Conservation (phyloP, 441 rosid genomes). For the Sinapis alba region DNA sequence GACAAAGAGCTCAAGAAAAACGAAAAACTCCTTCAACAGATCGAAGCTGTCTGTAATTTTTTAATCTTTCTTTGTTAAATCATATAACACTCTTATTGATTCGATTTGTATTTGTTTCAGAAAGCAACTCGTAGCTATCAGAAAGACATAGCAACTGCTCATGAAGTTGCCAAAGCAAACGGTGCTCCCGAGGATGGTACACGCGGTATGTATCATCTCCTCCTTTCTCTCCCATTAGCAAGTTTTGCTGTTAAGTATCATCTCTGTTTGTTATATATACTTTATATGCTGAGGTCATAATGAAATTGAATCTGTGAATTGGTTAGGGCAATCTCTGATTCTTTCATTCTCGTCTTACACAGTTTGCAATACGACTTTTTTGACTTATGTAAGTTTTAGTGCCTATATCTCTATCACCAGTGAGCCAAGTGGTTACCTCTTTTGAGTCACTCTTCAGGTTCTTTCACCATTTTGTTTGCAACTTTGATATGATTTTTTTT, state of each 20-base stretch:
- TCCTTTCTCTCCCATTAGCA: constrained; percentile 2
- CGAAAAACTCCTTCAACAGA: constrained; percentile 70
- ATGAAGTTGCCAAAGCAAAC: constrained; percentile 61
- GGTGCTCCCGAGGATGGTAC: constrained; percentile 55
- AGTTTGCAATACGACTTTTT: constrained; percentile 24
- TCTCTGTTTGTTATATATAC: constrained; percentile 12
- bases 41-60: constrained; percentile 71
- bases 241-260: constrained; percentile 6
- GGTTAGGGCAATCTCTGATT: background rate
- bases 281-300: background rate
- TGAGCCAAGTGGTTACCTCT: constrained; percentile 22
- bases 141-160: constrained; percentile 72
- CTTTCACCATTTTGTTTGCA: constrained; percentile 25
- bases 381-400: constrained; percentile 24
- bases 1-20: constrained; percentile 81
- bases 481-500: background rate
- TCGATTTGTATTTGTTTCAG: constrained; percentile 40
- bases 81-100: background rate
- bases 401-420: constrained; percentile 22
- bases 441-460: constrained; percentile 41
- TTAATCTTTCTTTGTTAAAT: background rate
- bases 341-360: constrained; percentile 1
- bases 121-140: constrained; percentile 94
- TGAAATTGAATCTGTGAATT: constrained; percentile 9
- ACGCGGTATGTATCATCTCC: constrained; percentile 48